phyloP scores from a whole-genome alignment of 345 rosid genomes.

The Melastoma malabathricum region DNA sequence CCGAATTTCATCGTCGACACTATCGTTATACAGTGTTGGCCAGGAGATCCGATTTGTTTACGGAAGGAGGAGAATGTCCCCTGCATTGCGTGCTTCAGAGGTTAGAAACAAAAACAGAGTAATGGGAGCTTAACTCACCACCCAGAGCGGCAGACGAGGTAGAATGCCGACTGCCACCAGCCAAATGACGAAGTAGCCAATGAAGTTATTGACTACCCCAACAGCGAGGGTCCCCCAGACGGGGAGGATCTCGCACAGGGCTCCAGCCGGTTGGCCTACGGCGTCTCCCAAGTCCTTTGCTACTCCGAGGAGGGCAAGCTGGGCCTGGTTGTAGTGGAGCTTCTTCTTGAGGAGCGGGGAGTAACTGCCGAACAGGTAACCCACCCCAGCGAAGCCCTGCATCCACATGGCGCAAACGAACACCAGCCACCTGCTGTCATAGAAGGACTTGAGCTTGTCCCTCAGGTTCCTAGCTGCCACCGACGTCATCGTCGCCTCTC shows the following conservation, averaged over 20 bases:
- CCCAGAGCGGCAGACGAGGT: constrained; percentile 70
- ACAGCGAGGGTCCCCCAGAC: constrained; percentile 45
- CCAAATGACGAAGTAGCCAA: constrained; percentile 71
- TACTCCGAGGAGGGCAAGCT: constrained; percentile 62
- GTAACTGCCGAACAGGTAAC: constrained; percentile 75
- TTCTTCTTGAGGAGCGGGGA: constrained; percentile 59
- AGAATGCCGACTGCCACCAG: constrained; percentile 35
- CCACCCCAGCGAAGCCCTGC: constrained; percentile 64
- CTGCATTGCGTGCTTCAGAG: no score
- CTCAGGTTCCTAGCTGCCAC: no score
- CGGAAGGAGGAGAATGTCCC: no score
- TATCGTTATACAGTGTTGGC: no score
- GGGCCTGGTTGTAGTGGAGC: constrained; percentile 62
- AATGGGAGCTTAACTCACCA: constrained; percentile 34
- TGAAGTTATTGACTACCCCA: constrained; percentile 45
- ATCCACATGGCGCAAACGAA: constrained; percentile 83
- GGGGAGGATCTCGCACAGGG: constrained; percentile 45
- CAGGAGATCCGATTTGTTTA: no score
- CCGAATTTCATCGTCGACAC: no score
- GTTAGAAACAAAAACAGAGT: neutral
- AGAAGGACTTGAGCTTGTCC: constrained; percentile 19
- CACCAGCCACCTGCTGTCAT: constrained; percentile 62
- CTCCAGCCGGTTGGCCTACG: constrained; percentile 53
- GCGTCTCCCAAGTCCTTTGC: constrained; percentile 77
- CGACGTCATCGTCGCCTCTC: no score